Base-by-base conservation (phyloP, 1,284 basidiomycete genomes). In the Puccinia brachypodii region DNA sequence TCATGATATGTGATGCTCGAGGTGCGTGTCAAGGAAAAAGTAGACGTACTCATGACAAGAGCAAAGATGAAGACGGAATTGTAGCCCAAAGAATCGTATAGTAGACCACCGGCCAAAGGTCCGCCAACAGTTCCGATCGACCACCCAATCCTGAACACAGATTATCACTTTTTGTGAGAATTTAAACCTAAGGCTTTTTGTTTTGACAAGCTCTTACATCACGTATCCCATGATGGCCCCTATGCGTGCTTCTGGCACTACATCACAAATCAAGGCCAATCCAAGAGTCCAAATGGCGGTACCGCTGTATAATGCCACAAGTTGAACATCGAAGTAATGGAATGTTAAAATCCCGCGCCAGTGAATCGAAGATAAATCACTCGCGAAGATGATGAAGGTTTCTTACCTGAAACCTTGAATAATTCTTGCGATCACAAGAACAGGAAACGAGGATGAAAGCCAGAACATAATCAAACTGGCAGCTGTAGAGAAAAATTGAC, bases 191-290 rank as follows among this genome's bases (percentile, higher is more conserved):
- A n/a, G n/a, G n/a, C n/a, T n/a, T n/a, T n/a, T n/a, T 22, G 3
- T 19, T 53, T 36, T 50, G 13, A 33, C 53, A 77, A 47, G 14
- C 16, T 13, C 50, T 66, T 80, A 80, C 78, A 80, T 60, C n/a
- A 80, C 69, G 58, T 80, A 80, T 28, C 78, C 78, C 71, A 80
- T 80, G 28, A 73, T 64, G 8, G 36, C 36, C 1, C 78, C 78
- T 22, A 72, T 62, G 8, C 25, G 42, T 3, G n/a, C 38, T 47
- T 80, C 78, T 1, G 78, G 68, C 13, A 80, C 56, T 8, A 58
- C 69, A 16, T 80, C 78, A 47, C 78, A 72, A 25, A 80, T 80
- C 47, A 80, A 47, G 11, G 78, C 66, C n/a, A 80, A 25, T 22
- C 78, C 78, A 7, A 80, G 31, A 1, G 78, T 80, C 78, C 78